Conservation (phyloP, 176 grass and related monocot species). For the Hsuehochloa calcarea region DNA sequence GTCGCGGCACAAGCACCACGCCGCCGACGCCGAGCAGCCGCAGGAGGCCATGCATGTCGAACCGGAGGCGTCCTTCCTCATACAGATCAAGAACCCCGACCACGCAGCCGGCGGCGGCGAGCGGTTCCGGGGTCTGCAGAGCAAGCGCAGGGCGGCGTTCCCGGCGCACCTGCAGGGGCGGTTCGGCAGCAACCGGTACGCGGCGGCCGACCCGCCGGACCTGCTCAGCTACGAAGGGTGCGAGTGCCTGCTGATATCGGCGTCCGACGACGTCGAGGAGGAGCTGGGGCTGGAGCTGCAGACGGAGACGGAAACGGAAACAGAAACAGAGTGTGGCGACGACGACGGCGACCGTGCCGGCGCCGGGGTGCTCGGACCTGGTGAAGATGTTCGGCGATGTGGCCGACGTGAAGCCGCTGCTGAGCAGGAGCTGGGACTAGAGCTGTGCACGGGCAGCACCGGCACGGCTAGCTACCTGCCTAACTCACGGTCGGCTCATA, state of each 20-base stretch:
- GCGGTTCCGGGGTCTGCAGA: conserved; percentile 55
- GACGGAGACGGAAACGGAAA: conserved; percentile 27
- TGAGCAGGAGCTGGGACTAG: conserved; percentile 68
- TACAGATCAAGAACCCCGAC: conserved; percentile 90
- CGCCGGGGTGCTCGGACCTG: conserved; percentile 53
- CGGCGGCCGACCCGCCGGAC: conserved; percentile 69
- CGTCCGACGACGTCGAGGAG: conserved; percentile 72
- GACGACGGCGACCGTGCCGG: not conserved
- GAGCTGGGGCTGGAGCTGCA: conserved; percentile 74
- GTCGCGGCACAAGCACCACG: not conserved
- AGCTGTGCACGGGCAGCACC: not conserved
- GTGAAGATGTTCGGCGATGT: conserved; percentile 70
- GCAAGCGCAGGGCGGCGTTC: conserved; percentile 69
- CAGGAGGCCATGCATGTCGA: conserved; percentile 75
- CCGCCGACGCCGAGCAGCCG: conserved; percentile 13
- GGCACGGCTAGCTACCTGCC: too few relatives aligned
- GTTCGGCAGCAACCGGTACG: conserved; percentile 53
- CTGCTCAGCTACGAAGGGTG: conserved; percentile 90
- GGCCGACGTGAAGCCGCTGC: conserved; percentile 66
- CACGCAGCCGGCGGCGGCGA: conserved; percentile 17
- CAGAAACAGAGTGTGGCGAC: not conserved
- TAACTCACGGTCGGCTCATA: not conserved
- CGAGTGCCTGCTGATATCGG: conserved; percentile 79
- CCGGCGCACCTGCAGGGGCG: conserved; percentile 60
- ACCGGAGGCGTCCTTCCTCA: conserved; percentile 73